Evolutionary conservation across 2,329 filamentous ascomycete genomes (phyloP), one percentile per base, ranked within the genome.

Genomic region (Zasmidium cellare): DNA sequence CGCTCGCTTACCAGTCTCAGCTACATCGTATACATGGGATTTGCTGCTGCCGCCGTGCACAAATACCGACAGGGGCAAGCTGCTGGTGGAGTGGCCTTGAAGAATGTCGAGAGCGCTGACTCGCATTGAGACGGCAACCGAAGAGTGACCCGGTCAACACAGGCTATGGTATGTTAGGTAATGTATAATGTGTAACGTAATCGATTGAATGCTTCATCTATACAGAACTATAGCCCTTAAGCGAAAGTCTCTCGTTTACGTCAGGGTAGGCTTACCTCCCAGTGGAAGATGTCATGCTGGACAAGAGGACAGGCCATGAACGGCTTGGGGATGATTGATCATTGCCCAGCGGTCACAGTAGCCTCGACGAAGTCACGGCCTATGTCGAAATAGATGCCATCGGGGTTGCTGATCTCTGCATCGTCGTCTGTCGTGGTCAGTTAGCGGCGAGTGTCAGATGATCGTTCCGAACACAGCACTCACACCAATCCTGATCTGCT

Each of bases 401-500:
- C 62, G 3, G 62, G 57, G 35, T 55, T 57, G 20, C 23, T 20
- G 16, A 64, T 20, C 5, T 47, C 51, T 18, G 59, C 49, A 14
- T 48, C 35, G 3, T 55, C 48, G 44, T 62, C 62, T 56, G 47
- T 18, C 16, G 14, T 9, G 16, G 35, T 48, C 12, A 6, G n/a
- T 61, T 54, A 63, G 61, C 44, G 50, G 11, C 18, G 3, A 19
- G 11, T 19, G 12, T 22, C 3, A 14, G 18, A n/a, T 14, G 14
- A 16, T 11, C 3, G 16, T 20, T 22, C 19, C 19, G 46, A 24
- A 9, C 19, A 12, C 24, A 44, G n/a, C 12, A 61, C 64, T 63
- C 51, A 66, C 64, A 66, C 64, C 64, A 66, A 49, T 35, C 35
- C 41, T 65, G 24, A 48, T 59, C 55, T 19, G 64, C 64, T 38